Conservation (phyloP, 257 asterid species). For the Przewalskia tangutica region DNA sequence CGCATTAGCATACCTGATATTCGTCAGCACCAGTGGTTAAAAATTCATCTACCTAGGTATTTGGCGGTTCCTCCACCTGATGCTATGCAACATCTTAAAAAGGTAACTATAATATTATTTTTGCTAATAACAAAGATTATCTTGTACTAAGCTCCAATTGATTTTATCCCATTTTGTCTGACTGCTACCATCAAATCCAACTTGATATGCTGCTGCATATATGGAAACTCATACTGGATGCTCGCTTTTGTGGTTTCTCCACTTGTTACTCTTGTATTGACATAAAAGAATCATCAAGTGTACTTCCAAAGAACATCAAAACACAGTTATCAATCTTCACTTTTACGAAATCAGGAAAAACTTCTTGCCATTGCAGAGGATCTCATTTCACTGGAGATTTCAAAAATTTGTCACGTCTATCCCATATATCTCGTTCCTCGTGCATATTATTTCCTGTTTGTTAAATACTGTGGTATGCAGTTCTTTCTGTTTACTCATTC, state of each 20-base stretch:
- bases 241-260: background rate
- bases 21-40: constrained; percentile 89
- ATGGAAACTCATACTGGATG: background rate
- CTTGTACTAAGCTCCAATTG: background rate
- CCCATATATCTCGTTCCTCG: background rate
- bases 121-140: background rate
- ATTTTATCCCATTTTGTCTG: background rate
- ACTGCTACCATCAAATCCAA: background rate
- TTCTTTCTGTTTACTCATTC: background rate
- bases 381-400: background rate
- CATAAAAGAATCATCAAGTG: background rate
- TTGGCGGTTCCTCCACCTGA: constrained; percentile 79
- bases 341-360: background rate
- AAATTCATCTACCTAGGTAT: constrained; percentile 73
- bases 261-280: background rate
- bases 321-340: background rate
- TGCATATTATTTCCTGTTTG: background rate
- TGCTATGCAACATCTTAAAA: constrained; percentile 59
- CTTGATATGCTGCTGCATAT: background rate
- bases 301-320: background rate
- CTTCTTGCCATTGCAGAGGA: background rate
- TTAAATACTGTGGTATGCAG: background rate
- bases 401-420: background rate
- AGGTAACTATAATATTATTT: constrained; percentile 21
- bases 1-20: constrained; percentile 64